Evolutionary conservation across 202 grass and related monocot species (phyloP).

Genomic region (Brachypodium distachyon): DNA sequence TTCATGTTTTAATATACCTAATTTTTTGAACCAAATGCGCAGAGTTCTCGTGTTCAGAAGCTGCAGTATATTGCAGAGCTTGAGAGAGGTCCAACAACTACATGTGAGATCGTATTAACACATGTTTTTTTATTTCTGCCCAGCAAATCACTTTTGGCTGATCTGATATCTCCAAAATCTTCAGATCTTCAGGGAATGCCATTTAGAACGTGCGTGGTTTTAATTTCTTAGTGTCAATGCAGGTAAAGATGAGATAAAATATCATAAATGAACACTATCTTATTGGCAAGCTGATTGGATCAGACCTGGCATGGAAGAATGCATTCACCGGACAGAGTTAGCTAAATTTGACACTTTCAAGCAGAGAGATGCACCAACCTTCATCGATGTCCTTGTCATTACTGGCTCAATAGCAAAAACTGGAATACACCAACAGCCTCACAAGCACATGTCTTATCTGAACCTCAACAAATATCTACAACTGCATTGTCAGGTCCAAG

Average conservation of each 20-base stretch:
- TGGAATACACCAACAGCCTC: conserved; percentile 61
- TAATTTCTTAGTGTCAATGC: background rate
- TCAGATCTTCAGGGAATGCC: conserved; percentile 50
- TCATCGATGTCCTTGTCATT: conserved; percentile 67
- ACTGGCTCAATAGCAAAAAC: conserved; percentile 75
- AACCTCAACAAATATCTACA: conserved; percentile 49
- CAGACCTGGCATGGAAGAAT: background rate
- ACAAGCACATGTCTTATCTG: conserved; percentile 65
- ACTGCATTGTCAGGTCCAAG: conserved; percentile 16
- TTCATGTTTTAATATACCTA: too few relatives aligned
- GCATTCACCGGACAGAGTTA: too few relatives aligned
- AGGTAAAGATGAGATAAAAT: conserved; percentile 9
- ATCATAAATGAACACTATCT: conserved; percentile 1
- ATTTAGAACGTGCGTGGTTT: conserved; percentile 1
- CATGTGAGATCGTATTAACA: too few relatives aligned
- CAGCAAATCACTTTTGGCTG: conserved; percentile 65
- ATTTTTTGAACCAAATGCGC: too few relatives aligned
- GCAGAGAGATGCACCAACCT: conserved; percentile 67
- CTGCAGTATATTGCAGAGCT: too few relatives aligned
- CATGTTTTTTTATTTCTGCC: too few relatives aligned
- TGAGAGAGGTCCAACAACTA: too few relatives aligned
- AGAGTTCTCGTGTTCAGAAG: too few relatives aligned
- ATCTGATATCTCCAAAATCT: conserved; percentile 88
- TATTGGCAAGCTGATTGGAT: background rate
- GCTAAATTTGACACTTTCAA: conserved; percentile 2